Percentiles rank a stretch among this genome's conserved stretches.
phyloP scores from a whole-genome alignment of 2,329 filamentous ascomycete genomes.

The Colletotrichum coccodes region DNA sequence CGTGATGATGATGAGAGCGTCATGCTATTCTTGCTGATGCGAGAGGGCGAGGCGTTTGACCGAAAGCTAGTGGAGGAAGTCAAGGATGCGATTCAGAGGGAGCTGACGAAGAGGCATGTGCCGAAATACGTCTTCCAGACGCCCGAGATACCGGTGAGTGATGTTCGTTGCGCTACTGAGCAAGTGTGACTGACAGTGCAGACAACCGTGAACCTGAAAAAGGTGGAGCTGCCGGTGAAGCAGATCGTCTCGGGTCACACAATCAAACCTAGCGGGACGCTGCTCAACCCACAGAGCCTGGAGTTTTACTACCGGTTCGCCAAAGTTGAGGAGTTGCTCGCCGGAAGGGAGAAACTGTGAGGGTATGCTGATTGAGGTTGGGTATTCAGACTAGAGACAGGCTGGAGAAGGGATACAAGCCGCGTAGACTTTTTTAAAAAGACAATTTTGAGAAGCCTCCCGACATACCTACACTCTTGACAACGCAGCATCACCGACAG shows the following conservation, averaged over 20 bases:
- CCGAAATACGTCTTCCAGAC: constrained; percentile 84
- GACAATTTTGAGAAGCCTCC: not conserved
- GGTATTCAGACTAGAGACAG: not conserved
- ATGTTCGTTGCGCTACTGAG: not conserved
- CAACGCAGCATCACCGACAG: constrained; percentile 17
- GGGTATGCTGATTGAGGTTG: not conserved
- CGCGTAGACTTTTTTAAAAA: not conserved
- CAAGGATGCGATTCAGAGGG: constrained; percentile 71
- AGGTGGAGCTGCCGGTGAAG: constrained; percentile 86
- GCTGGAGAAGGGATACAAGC: not conserved
- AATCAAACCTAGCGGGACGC: constrained; percentile 79
- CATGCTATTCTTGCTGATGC: constrained; percentile 66
- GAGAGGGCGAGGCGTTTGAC: constrained; percentile 65
- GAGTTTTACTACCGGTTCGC: constrained; percentile 85
- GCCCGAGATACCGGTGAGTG: constrained; percentile 80
- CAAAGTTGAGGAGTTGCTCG: constrained; percentile 70
- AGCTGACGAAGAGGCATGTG: constrained; percentile 78
- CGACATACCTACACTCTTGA: constrained; percentile 18
- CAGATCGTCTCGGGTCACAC: constrained; percentile 81
- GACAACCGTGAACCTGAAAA: constrained; percentile 86
- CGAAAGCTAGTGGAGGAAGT: constrained; percentile 65
- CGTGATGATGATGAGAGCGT: constrained; percentile 64
- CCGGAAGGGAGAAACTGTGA: constrained; percentile 60
- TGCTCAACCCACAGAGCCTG: constrained; percentile 80
- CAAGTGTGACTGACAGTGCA: constrained; percentile 45